A percentile compares a stretch with the other conserved stretches of the same genome.
Evolutionary conservation across 805 yeast genomes (phyloP).

Genomic region (Candida germanica): DNA sequence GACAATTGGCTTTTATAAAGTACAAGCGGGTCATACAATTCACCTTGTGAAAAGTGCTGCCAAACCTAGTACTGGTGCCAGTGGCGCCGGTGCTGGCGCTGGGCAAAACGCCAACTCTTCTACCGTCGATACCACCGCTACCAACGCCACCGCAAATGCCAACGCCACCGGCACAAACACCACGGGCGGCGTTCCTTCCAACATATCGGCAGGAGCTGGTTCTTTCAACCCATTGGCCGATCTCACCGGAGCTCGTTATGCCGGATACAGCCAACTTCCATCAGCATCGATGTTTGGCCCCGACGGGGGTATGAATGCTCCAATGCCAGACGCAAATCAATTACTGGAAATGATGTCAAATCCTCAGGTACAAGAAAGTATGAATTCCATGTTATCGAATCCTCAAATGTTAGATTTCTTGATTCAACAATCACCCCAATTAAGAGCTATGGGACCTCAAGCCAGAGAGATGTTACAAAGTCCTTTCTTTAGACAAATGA

Average conservation of each 20-base stretch:
- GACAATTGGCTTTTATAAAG: constrained; percentile 69
- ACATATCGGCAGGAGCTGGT: constrained; percentile 83
- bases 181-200: constrained; percentile 57
- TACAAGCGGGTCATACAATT: constrained; percentile 81
- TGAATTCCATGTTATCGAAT: constrained; percentile 78
- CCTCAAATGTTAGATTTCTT: constrained; percentile 85
- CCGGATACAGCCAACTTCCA: constrained; percentile 88
- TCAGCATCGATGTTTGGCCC: constrained; percentile 88
- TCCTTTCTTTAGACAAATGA: constrained; percentile 71
- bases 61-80: constrained; percentile 21
- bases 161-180: constrained; percentile 14
- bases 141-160: constrained; percentile 17
- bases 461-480: constrained; percentile 82
- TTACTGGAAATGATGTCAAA: constrained; percentile 70
- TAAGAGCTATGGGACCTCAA: constrained; percentile 85
- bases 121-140: constrained; percentile 15
- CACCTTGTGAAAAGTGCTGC: constrained; percentile 77
- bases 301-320: constrained; percentile 81
- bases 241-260: constrained; percentile 92
- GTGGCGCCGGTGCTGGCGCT: too few relatives aligned
- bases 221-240: constrained; percentile 89
- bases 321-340: constrained; percentile 73
- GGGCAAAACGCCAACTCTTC: constrained; percentile 7
- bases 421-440: constrained; percentile 79
- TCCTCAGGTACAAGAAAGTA: constrained; percentile 77